Evolutionary conservation across 1,284 basidiomycete genomes (phyloP), one percentile per base, ranked within the genome.

Genomic region (Cryptococcus sp.): DNA sequence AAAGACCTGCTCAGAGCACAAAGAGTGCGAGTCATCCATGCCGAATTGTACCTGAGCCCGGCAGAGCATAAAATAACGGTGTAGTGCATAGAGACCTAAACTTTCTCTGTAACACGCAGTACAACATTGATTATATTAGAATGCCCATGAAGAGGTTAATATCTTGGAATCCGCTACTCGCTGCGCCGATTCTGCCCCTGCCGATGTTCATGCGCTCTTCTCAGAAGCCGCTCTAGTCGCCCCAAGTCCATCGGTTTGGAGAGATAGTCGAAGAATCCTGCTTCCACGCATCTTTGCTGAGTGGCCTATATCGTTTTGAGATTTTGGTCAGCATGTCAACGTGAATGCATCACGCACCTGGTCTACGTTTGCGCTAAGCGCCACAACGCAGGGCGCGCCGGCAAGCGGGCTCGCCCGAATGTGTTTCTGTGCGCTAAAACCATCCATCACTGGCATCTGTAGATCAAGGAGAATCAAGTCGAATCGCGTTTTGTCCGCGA

Each of bases 361-460:
- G 48, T 76, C 72, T 3, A 72, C 70, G 50, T 78, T 77, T 6
- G 76, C 76, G 2, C 73, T 75, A 17, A 78, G 54, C 0, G 75
- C 75, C 4, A 75, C 74, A 2, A 73, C 65, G 23, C 61, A 65
- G 5, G 74, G 74, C n/a, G 67, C 58, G 10, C 68, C 69, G 1
- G 70, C 66, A 10, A 72, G 54, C 0, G 73, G 70, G n/a, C 63
- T 66, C 17, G 54, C 57, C 23, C 50, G 50, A 50, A 75, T 69
- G 8, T 65, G 59, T 44, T 68, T 46, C 10, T 68, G 63, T 2
- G 72, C 65, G 1, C 57, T 64, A 52, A 70, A 75, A 17, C 73
- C 73, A 50, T 73, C 70, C n/a, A 73, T 49, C 2, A 73, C 66
- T 20, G 68, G 75, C 76, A 78, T 78, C 58, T 75, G 73, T 11